Evolutionary conservation across 352 stramenopile genomes (phyloP).

Genomic region (Pythium brachiatum): DNA sequence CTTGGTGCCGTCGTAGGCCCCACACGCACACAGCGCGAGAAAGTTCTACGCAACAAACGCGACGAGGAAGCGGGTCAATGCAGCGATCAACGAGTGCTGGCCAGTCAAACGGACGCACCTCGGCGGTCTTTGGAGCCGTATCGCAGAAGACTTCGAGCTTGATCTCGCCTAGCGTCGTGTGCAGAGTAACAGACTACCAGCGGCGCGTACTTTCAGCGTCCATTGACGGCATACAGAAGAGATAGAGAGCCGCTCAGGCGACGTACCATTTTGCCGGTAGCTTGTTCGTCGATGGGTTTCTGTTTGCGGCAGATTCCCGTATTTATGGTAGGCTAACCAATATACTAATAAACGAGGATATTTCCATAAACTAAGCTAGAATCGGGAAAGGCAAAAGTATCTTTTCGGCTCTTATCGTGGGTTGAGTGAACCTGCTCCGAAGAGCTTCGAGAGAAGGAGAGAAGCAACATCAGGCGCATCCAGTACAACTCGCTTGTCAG

Average conservation of each 20-base stretch:
- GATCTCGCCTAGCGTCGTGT: constrained; percentile 94
- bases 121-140: constrained; percentile 84
- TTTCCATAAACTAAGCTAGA: too few relatives aligned
- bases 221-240: background rate
- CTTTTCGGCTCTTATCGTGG: too few relatives aligned
- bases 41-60: constrained; percentile 89
- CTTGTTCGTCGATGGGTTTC: background rate
- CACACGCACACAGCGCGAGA: constrained; percentile 92
- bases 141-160: constrained; percentile 98
- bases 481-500: too few relatives aligned
- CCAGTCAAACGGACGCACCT: constrained; percentile 41
- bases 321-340: too few relatives aligned
- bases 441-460: too few relatives aligned
- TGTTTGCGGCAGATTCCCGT: background rate
- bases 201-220: background rate
- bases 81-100: background rate
- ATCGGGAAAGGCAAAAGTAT: too few relatives aligned
- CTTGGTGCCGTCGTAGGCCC: constrained; percentile 88
- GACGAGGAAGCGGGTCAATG: background rate
- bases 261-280: background rate
- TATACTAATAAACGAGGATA: too few relatives aligned
- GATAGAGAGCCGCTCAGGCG: background rate
- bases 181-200: constrained; percentile 89
- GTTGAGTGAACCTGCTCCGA: too few relatives aligned
- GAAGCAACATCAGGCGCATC: too few relatives aligned